These are phyloP conservation scores for Suaeda aralocaspica DNA, from an alignment of 148 eudicot species.

Conservation along the genomic window DNA sequence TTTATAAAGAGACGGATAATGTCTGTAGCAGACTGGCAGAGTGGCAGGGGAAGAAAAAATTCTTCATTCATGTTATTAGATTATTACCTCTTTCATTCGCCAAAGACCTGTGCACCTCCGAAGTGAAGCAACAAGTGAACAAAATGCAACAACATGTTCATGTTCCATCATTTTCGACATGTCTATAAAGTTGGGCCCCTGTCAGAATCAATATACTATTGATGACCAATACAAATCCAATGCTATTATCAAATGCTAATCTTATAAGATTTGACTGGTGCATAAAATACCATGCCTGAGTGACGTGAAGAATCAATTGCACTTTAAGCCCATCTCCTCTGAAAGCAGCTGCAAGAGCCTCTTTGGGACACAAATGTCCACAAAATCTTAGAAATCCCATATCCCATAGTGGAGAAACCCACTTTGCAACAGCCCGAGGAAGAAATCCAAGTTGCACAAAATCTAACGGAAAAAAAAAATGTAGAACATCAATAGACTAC, in stretches of 20 bases:
- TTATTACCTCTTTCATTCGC: slow-evolving; percentile 84
- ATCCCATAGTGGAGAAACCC: slow-evolving; percentile 90
- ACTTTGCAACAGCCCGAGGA: slow-evolving; percentile 73
- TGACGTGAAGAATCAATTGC: slow-evolving; percentile 51
- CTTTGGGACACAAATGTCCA: slow-evolving; percentile 59
- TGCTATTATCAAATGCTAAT: slow-evolving; percentile 1
- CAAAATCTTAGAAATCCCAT: slow-evolving; percentile 55
- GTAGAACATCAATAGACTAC: neutral
- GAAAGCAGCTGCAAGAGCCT: slow-evolving; percentile 77
- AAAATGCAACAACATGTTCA: slow-evolving; percentile 56
- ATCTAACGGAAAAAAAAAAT: slow-evolving; percentile 38
- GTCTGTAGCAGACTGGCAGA: too few relatives aligned
- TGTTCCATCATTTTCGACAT: slow-evolving; percentile 38
- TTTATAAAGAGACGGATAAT: neutral
- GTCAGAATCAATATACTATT: slow-evolving; percentile 25
- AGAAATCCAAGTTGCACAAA: slow-evolving; percentile 84
- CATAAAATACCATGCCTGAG: slow-evolving; percentile 48
- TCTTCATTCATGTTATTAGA: neutral
- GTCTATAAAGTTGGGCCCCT: slow-evolving; percentile 62
- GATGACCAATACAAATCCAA: slow-evolving; percentile 10
- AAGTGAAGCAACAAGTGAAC: slow-evolving; percentile 73
- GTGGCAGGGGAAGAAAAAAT: neutral
- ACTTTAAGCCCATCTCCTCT: slow-evolving; percentile 68
- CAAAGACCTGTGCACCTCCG: slow-evolving; percentile 78
- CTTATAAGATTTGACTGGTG: slow-evolving; percentile 4